phyloP scores from a whole-genome alignment of 1,284 basidiomycete species.

The Apiotrichum siamense region DNA sequence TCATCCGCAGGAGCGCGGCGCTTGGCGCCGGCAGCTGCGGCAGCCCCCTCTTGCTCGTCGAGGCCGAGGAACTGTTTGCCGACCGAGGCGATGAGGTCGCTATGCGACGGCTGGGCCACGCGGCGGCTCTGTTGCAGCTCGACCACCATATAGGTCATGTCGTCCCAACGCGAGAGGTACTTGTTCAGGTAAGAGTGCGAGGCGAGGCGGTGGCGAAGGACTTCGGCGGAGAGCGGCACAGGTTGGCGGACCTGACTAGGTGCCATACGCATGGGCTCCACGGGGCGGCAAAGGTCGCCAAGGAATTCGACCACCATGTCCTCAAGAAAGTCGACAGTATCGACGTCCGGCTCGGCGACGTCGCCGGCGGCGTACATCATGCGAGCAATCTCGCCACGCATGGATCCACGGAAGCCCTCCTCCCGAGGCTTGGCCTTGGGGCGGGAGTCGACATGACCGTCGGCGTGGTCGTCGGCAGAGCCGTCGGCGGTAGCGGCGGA shows the following conservation, averaged over 20 bases:
- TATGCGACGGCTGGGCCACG: constrained; percentile 21
- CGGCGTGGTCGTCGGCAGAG: too few relatives aligned
- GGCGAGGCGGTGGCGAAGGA: constrained; percentile 34
- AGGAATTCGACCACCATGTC: constrained; percentile 40
- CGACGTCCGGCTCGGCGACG: constrained; percentile 32
- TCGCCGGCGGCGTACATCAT: constrained; percentile 44
- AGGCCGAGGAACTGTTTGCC: constrained; percentile 36
- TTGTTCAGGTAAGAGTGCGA: constrained; percentile 27
- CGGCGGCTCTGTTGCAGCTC: constrained; percentile 26
- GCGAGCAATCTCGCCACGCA: constrained; percentile 38
- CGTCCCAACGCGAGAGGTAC: constrained; percentile 40
- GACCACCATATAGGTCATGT: constrained; percentile 35
- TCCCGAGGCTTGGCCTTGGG: constrained; percentile 8
- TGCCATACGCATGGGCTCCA: constrained; percentile 24
- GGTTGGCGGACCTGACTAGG: constrained; percentile 14
- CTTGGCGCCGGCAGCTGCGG: constrained; percentile 1
- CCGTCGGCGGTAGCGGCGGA: too few relatives aligned
- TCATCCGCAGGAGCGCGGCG: constrained; percentile 6
- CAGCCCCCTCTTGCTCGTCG: constrained; percentile 15
- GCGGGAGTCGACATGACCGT: not conserved
- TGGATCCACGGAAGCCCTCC: constrained; percentile 35
- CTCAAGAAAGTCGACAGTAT: constrained; percentile 42
- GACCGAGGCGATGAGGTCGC: constrained; percentile 32
- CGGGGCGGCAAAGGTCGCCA: constrained; percentile 38
- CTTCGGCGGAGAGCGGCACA: constrained; percentile 26